Evolutionary conservation across 805 yeast species (phyloP), one percentile per base, ranked within the genome.

Genomic region (Wickerhamomyces queroliae): DNA sequence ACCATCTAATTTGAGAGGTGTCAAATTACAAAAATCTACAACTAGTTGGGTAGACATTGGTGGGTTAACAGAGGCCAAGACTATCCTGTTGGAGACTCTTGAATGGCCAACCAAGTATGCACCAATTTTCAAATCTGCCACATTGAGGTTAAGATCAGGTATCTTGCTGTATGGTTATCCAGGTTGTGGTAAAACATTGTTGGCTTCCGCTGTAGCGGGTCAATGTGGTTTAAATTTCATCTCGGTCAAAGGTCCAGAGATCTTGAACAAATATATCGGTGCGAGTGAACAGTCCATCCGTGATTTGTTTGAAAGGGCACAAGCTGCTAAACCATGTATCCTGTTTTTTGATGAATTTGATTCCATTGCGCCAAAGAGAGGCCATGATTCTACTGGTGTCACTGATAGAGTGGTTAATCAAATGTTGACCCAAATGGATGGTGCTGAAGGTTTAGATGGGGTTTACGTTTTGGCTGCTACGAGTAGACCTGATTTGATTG

Each of bases 101-200:
- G 98, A 93, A 55, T 91, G 97, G 97, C 99, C 99, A 2, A 87
- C 95, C 1, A 88, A 82, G 52, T 91, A 91, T 56, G 95, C 96
- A 0, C 96, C 97, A 6, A 87, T 91, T n/a, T 91, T 93, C 62
- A 80, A 82, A 15, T 78, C 78, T 45, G 87, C 95, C 53, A 95
- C 98, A 0, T 65, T 91, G 38, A 66, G 98, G 40, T 67, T 91
- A 38, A 72, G 98, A 52, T 87, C 96, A 0, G 99, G 99, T 37
- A 77, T 91, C 19, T 64, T 91, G 37, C 71, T 91, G 12, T 91
- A 91, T 60, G 99, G 99, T 0, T 91, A 87, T 56, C 98, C 99
- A 0, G 99, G 99, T 2, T 91, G 99, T 63, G 99, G 99, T 34
- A 91, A 91, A 61, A 91, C 98, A 0, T 67, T 90, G 45, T 61